Conservation (phyloP, 306 rosid species). For the Astragalus glycyphyllos region DNA sequence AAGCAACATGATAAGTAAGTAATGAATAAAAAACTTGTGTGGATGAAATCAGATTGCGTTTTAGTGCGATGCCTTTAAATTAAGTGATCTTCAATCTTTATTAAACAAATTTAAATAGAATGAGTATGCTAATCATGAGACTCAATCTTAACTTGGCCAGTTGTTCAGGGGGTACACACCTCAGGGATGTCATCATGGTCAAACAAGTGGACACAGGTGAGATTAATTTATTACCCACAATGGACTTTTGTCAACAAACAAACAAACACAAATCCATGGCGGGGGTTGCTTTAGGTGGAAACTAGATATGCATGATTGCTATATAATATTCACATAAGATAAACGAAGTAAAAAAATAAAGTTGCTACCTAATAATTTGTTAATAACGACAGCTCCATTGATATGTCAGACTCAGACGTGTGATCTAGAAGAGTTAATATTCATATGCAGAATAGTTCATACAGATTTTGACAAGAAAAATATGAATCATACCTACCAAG, state of each 20-base stretch:
- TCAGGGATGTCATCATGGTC: slow-evolving; percentile 42
- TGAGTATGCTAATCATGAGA: slow-evolving; percentile 4
- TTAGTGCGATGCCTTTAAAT: slow-evolving; percentile 42
- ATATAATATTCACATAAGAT: background rate
- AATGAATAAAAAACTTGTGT: slow-evolving; percentile 33
- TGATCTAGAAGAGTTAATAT: slow-evolving; percentile 7
- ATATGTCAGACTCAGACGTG: slow-evolving; percentile 7
- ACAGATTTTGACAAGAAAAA: slow-evolving; percentile 21
- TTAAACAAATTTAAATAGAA: background rate
- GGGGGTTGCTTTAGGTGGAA: background rate
- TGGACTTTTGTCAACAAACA: slow-evolving; percentile 9
- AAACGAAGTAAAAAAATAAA: background rate
- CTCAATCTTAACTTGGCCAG: slow-evolving; percentile 38
- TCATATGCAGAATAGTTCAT: slow-evolving; percentile 23
- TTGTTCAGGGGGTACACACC: slow-evolving; percentile 37
- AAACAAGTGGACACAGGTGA: slow-evolving; percentile 42
- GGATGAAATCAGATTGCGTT: slow-evolving; percentile 43
- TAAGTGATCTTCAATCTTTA: slow-evolving; percentile 32
- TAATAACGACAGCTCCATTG: background rate
- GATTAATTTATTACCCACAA: slow-evolving; percentile 23
- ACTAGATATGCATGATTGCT: slow-evolving; percentile 4
- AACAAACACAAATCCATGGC: slow-evolving; percentile 32
- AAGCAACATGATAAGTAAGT: slow-evolving; percentile 25
- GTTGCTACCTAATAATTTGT: background rate
- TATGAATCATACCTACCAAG: background rate